Evolutionary conservation across 2,329 filamentous ascomycete species (phyloP), one percentile per base, ranked within the genome.

Genomic region (Fusarium concolor): DNA sequence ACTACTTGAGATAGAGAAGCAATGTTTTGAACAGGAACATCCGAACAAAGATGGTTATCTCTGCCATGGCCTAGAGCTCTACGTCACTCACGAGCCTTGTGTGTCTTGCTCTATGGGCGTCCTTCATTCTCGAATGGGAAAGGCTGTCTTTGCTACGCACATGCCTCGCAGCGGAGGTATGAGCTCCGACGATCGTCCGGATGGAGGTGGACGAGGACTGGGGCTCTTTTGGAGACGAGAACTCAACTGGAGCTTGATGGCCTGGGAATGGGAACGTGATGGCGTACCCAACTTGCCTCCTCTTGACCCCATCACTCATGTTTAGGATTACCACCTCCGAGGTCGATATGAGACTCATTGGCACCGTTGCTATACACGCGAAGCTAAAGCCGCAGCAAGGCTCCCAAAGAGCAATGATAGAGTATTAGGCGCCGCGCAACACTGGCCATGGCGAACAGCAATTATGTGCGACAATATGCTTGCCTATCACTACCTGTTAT

Each of bases 101-200:
- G 87, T 97, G 62, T 96, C 97, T 87, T 99, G 96, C 80, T 93
- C 92, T 35, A 98, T 98, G 96, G 96, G 93, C 2, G 91, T 98
- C 71, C 85, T 98, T 22, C 94, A 98, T 77, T 97, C 95, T 10
- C 89, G 96, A 50, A 97, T 99, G 85, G 90, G 92, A 43, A 90
- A 91, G 53, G 92, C 94, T 51, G 86, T 97, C 38, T 97, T 97
- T 79, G 89, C 88, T 67, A 85, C 89, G 65, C 87, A 92, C 56
- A 96, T 97, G 91, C 86, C 87, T 45, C 82, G 88, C 67, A 96
- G 92, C 14, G 95, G 95, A 49, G 94, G 93, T 42, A 84, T 97
- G 81, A 91, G 90, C 73, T 90, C 93, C 22, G 93, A 97, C 78
- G 86, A 89, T 76, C 86, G 87, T 70, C 83, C 84, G 66, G 78